phyloP scores from a whole-genome alignment of 805 yeast genomes.

The Cyberlindnera xylosilytica region DNA sequence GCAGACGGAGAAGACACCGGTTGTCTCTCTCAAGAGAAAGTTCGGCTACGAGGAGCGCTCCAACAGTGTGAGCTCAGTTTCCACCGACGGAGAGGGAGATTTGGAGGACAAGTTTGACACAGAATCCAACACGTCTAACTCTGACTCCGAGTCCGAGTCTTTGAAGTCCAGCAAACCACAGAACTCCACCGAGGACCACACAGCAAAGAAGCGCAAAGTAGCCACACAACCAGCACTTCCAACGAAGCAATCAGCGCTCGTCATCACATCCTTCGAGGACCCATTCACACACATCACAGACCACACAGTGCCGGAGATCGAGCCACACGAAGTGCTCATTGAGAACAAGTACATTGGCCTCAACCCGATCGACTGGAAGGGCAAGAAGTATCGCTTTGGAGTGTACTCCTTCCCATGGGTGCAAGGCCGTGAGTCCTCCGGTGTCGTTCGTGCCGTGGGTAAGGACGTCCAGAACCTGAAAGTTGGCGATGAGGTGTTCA shows the following conservation, averaged over 20 bases:
- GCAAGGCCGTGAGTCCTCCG: conserved; percentile 46
- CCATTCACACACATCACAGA: conserved; percentile 20
- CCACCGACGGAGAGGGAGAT: conserved; percentile 13
- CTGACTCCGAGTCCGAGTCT: conserved; percentile 11
- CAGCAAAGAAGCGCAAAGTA: conserved; percentile 8
- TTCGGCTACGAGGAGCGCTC: conserved; percentile 19
- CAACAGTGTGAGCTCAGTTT: conserved; percentile 21
- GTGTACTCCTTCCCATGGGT: conserved; percentile 48
- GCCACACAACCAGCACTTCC: not conserved
- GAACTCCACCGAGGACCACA: not conserved
- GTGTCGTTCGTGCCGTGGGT: conserved; percentile 36
- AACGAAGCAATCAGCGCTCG: conserved; percentile 22
- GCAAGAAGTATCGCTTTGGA: conserved; percentile 43
- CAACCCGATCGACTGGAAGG: conserved; percentile 50
- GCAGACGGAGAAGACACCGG: not conserved
- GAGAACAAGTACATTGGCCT: conserved; percentile 37
- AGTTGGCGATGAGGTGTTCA: conserved; percentile 37
- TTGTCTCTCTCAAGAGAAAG: conserved; percentile 20
- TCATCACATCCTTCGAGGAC: conserved; percentile 27
- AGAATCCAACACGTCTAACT: conserved; percentile 9
- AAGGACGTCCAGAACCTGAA: conserved; percentile 30
- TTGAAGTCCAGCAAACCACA: not conserved
- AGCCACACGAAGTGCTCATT: conserved; percentile 30
- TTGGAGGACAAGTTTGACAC: conserved; percentile 22
- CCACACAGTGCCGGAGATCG: conserved; percentile 24